Conservation (phyloP, 306 rosid genomes). For the Inga oerstediana region DNA sequence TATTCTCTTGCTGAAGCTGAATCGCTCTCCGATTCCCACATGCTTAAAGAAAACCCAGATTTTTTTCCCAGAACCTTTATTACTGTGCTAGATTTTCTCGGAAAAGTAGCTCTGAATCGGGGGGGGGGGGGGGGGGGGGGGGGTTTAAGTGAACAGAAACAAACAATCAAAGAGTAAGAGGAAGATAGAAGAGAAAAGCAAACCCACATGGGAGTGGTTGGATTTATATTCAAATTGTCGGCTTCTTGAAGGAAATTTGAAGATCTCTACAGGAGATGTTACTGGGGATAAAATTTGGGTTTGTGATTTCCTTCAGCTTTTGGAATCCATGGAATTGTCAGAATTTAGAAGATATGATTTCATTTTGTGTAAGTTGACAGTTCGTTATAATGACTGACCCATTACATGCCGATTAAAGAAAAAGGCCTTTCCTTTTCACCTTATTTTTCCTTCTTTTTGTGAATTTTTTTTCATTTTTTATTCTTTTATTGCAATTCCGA, state of each 20-base stretch:
- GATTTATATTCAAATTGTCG: constrained; percentile 62
- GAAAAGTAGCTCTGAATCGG: constrained; percentile 41
- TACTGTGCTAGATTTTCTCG: constrained; percentile 10
- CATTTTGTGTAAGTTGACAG: constrained; percentile 6
- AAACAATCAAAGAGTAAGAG: constrained; percentile 20
- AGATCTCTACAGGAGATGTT: constrained; percentile 52
- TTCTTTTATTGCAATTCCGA: constrained; percentile 32
- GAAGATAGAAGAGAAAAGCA: constrained; percentile 26
- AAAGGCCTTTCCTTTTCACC: constrained; percentile 19
- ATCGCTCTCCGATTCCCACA: constrained; percentile 98
- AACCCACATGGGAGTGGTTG: constrained; percentile 75
- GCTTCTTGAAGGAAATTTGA: constrained; percentile 44
- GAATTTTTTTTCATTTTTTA: not conserved
- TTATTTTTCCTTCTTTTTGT: constrained; percentile 5
- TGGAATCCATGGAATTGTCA: constrained; percentile 2
- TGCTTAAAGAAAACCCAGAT: constrained; percentile 40
- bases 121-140: constrained; percentile 34
- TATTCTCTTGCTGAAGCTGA: constrained; percentile 61
- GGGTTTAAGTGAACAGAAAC: constrained; percentile 22
- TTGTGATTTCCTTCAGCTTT: constrained; percentile 37
- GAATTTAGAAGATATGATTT: not conserved
- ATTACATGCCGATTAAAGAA: constrained; percentile 19
- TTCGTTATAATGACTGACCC: constrained; percentile 27
- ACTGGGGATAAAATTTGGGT: constrained; percentile 52
- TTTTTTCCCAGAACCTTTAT: not conserved